Conservation (phyloP, 108 stramenopile genomes). For the Skeletonema marinoi region DNA sequence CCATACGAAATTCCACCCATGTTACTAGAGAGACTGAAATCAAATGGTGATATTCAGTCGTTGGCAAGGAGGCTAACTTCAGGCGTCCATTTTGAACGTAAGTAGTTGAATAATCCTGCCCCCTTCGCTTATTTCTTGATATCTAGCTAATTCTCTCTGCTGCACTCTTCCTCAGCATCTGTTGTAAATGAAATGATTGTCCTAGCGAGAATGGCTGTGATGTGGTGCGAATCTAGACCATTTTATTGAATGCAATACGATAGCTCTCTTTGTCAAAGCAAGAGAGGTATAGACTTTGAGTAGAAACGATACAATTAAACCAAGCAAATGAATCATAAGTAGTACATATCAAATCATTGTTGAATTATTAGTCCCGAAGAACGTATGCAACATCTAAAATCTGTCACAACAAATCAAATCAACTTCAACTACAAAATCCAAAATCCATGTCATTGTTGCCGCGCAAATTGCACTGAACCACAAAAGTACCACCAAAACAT, state of each 20-base stretch:
- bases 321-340: too few relatives aligned
- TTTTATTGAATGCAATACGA: constrained; percentile 5
- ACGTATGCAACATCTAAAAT: too few relatives aligned
- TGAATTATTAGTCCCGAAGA: too few relatives aligned
- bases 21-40: constrained; percentile 32
- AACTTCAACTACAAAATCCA: too few relatives aligned
- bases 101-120: not conserved
- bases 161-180: constrained; percentile 5
- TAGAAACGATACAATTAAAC: too few relatives aligned
- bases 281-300: too few relatives aligned
- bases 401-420: too few relatives aligned
- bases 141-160: not conserved
- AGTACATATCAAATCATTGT: too few relatives aligned
- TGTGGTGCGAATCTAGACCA: constrained; percentile 42
- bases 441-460: too few relatives aligned
- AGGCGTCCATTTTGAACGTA: constrained; percentile 44
- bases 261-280: too few relatives aligned
- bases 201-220: constrained; percentile 26
- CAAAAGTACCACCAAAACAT: too few relatives aligned
- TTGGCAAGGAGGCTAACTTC: constrained; percentile 18
- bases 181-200: constrained; percentile 40
- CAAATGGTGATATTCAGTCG: constrained; percentile 42
- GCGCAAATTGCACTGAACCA: too few relatives aligned
- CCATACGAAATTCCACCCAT: constrained; percentile 33
- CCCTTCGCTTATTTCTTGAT: not conserved